Percentiles rank a stretch among this genome's conserved stretches.
Evolutionary conservation across 179 eudicot species (phyloP).

Genomic region (Spergularia azorica): DNA sequence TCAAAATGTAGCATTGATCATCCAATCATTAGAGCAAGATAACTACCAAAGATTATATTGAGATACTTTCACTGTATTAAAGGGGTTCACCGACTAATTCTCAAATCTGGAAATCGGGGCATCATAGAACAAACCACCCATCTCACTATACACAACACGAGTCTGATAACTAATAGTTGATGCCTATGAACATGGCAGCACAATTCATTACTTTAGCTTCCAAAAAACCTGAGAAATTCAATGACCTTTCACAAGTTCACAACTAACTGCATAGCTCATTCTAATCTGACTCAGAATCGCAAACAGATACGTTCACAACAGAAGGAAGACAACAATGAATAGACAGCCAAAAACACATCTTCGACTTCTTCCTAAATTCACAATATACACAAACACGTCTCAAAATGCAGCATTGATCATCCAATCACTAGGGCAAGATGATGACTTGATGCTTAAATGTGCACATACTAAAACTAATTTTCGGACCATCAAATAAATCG

Average conservation of each 20-base stretch:
- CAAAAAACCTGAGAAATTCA: not conserved
- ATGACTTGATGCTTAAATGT: too few relatives aligned
- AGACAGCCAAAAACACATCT: too few relatives aligned
- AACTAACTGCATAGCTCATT: not conserved
- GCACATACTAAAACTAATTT: too few relatives aligned
- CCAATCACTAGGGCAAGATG: too few relatives aligned
- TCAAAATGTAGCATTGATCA: too few relatives aligned
- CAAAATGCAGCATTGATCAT: too few relatives aligned
- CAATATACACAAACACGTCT: too few relatives aligned
- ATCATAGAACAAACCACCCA: not conserved
- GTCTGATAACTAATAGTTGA: not conserved
- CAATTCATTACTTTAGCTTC: not conserved
- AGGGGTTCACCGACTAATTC: not conserved
- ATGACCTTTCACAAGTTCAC: not conserved
- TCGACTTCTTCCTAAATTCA: too few relatives aligned
- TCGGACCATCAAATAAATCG: too few relatives aligned
- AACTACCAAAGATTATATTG: not conserved
- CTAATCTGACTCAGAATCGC: not conserved
- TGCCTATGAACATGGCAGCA: not conserved
- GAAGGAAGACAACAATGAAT: too few relatives aligned
- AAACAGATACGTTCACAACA: not conserved
- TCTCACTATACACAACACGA: constrained; percentile 2
- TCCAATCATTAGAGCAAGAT: not conserved
- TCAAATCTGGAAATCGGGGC: not conserved
- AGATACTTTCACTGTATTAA: not conserved